These are phyloP conservation scores for Epichloe coenophiala DNA, from an alignment of 2,329 filamentous ascomycete genomes.

Conservation along the genomic window DNA sequence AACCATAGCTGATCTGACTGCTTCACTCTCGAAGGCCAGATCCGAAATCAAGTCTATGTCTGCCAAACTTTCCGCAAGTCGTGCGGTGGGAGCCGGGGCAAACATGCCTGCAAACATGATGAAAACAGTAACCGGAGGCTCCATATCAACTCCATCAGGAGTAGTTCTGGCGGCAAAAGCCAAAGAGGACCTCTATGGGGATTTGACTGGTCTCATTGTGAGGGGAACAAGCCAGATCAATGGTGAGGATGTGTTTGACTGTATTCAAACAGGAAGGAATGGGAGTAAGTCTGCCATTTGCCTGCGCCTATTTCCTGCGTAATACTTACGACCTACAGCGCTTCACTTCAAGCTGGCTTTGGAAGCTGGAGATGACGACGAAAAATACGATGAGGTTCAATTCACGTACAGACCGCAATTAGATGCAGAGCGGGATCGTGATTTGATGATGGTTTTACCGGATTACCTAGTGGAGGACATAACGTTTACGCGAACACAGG, in stretches of 20 bases:
- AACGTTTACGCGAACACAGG: slow-evolving; percentile 69
- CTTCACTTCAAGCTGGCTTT: slow-evolving; percentile 85
- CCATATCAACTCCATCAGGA: slow-evolving; percentile 33
- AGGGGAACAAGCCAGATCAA: slow-evolving; percentile 61
- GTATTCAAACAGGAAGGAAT: slow-evolving; percentile 88
- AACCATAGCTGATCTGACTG: slow-evolving; percentile 41
- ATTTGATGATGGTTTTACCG: slow-evolving; percentile 70
- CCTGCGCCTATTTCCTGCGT: neutral
- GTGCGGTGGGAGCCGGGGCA: slow-evolving; percentile 40
- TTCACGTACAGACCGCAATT: slow-evolving; percentile 81
- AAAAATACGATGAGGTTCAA: slow-evolving; percentile 63
- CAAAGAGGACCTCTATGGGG: slow-evolving; percentile 85
- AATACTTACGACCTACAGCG: slow-evolving; percentile 36
- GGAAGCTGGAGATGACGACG: slow-evolving; percentile 41
- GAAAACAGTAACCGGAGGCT: slow-evolving; percentile 31
- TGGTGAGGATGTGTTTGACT: slow-evolving; percentile 74
- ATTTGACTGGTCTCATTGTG: slow-evolving; percentile 78
- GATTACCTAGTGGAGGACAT: slow-evolving; percentile 87
- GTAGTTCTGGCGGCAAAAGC: slow-evolving; percentile 58
- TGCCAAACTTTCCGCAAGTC: slow-evolving; percentile 59
- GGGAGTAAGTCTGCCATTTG: slow-evolving; percentile 58
- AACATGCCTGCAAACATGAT: slow-evolving; percentile 53
- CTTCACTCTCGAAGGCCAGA: slow-evolving; percentile 50
- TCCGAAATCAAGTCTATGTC: slow-evolving; percentile 67
- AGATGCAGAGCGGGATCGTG: slow-evolving; percentile 60